Base-by-base conservation (phyloP, 2,329 filamentous ascomycete species). In the Phaeosphaeriaceae sp. region DNA sequence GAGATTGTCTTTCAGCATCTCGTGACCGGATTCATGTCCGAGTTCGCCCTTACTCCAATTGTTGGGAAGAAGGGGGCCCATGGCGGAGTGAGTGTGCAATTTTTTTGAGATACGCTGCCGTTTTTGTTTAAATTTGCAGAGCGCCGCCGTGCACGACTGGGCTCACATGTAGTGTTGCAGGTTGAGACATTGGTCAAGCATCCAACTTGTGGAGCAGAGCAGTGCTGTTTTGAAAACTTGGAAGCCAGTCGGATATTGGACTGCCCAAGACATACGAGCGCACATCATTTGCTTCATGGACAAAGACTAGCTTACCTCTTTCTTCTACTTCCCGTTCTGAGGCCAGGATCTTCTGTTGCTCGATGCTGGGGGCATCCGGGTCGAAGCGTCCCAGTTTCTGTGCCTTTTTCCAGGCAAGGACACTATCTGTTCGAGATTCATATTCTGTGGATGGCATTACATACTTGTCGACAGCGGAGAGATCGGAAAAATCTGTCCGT, bases 351-450 rank as follows among this genome's bases (percentile, higher is more conserved):
- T 91, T 91, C 62, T 91, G 86, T 73, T 91, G 84, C 74, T 93
- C 89, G 21, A 90, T 86, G 59, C 84, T 87, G 19, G 91, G 88
- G 7, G 93, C 92, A 68, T 89, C 84, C 13, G 95, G 95, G 74
- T 98, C 92, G 79, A 99, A 99, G 36, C 95, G 91, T 51, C 95
- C 95, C n/a, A 98, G 86, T 76, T 96, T 93, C 78, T 97, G 89
- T n/a, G 88, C 83, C 80, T 91, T 94, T 81, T 99, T 99, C 93
- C 93, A 98, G 6, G 93, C 91, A 22, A 97, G 86, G 15, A 99
- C 95, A 3, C 91, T 94, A 79, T 97, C 92, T 45, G 88, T 83
- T 73, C 93, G 92, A 71, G 88, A 87, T 75, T 93, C 92, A 79
- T 99, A 99, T 73, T 93, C 90, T 50, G 89, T 85, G 52, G 86